A percentile compares a stretch with the other conserved stretches of the same genome.
These are phyloP conservation scores for Wickerhamomyces canadensis DNA, from an alignment of 805 yeast species.

Conservation along the genomic window DNA sequence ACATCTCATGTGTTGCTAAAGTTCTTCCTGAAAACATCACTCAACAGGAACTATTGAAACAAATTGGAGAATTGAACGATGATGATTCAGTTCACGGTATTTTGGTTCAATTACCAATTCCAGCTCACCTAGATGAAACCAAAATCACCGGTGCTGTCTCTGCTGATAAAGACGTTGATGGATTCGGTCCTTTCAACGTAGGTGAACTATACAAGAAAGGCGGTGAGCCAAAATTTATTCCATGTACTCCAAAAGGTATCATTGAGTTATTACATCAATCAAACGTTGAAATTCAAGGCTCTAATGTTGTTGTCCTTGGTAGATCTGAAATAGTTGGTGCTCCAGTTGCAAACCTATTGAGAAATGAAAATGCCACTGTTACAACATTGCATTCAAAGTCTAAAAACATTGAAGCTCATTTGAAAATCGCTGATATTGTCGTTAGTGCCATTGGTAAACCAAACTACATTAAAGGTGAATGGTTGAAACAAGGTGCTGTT, in stretches of 20 bases:
- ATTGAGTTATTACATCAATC: constrained; percentile 72
- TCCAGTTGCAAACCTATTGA: constrained; percentile 82
- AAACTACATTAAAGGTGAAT: constrained; percentile 76
- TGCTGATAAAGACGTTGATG: constrained; percentile 88
- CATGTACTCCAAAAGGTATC: constrained; percentile 95
- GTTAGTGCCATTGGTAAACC: constrained; percentile 91
- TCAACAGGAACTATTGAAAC: constrained; percentile 54
- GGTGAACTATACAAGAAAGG: constrained; percentile 88
- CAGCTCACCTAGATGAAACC: constrained; percentile 73
- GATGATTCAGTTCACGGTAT: constrained; percentile 81
- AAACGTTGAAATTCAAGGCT: constrained; percentile 65
- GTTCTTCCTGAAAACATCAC: constrained; percentile 58
- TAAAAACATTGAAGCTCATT: constrained; percentile 47
- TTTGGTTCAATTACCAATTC: constrained; percentile 86
- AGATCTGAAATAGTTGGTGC: constrained; percentile 95
- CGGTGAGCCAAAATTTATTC: constrained; percentile 76
- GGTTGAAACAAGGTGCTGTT: constrained; percentile 80
- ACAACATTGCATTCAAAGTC: constrained; percentile 81
- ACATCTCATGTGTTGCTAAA: constrained; percentile 60
- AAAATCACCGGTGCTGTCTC: constrained; percentile 75
- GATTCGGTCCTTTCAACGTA: constrained; percentile 81
- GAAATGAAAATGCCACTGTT: constrained; percentile 74
- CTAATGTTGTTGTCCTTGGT: constrained; percentile 86
- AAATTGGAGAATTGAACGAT: constrained; percentile 59
- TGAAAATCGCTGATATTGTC: constrained; percentile 75